Evolutionary conservation across 495 filamentous ascomycete species (phyloP).

Genomic region (Ramalina peruviana): DNA sequence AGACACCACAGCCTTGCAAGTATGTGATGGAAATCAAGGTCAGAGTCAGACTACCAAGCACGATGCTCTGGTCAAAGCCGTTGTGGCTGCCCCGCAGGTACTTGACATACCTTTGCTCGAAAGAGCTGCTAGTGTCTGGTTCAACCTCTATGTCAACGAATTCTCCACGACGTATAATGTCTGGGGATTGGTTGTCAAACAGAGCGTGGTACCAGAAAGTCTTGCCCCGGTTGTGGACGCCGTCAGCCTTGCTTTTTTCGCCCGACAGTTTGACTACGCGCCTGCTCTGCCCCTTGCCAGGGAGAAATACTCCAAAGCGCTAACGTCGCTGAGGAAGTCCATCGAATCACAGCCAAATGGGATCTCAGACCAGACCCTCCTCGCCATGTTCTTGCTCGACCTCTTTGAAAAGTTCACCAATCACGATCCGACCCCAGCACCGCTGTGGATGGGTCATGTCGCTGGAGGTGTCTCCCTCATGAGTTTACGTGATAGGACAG

Average conservation of each 20-base stretch:
- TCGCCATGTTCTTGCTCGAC: constrained; percentile 19
- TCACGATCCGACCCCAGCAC: constrained; percentile 5
- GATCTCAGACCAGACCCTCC: constrained; percentile 12
- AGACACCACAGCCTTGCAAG: neutral
- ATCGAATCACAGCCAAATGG: neutral
- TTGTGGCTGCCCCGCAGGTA: neutral
- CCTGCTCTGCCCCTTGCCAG: constrained; percentile 3
- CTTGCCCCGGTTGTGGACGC: constrained; percentile 13
- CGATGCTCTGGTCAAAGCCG: neutral
- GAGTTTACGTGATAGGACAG: constrained; percentile 11
- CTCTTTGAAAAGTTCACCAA: constrained; percentile 19
- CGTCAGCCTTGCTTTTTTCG: constrained; percentile 17
- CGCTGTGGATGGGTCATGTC: constrained; percentile 19
- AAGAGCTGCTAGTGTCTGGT: constrained; percentile 13
- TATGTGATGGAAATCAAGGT: neutral
- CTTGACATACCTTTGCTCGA: constrained; percentile 1
- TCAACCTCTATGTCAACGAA: constrained; percentile 16
- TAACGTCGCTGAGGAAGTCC: constrained; percentile 10
- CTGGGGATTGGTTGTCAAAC: constrained; percentile 7
- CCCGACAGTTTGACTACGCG: constrained; percentile 1
- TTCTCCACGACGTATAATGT: constrained; percentile 15
- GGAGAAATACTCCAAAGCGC: constrained; percentile 11
- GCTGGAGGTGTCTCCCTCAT: constrained; percentile 21
- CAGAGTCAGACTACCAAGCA: neutral
- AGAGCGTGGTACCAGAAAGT: neutral